These are phyloP conservation scores for Oropetium thomaeum DNA, from an alignment of 176 grass and related monocot species.

Conservation along the genomic window DNA sequence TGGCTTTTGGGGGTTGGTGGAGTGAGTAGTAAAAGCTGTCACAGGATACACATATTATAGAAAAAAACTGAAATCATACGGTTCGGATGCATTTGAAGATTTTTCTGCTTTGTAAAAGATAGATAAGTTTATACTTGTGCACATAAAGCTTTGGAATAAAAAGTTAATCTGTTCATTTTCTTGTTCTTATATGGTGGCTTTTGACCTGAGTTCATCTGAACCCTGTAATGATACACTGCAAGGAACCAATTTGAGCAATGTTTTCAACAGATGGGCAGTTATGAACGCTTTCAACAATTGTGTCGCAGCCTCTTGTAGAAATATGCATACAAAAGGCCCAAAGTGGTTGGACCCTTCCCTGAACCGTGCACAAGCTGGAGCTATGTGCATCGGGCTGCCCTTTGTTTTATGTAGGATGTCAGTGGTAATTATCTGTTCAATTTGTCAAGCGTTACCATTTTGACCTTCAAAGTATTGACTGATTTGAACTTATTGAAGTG, in stretches of 20 bases:
- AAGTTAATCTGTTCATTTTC: neutral
- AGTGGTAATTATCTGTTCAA: slow-evolving; percentile 4
- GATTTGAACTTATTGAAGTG: neutral
- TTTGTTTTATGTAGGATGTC: neutral
- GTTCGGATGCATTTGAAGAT: neutral
- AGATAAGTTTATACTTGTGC: neutral
- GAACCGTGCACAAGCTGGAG: too few relatives aligned
- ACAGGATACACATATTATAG: too few relatives aligned
- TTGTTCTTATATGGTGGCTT: neutral
- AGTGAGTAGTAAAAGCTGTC: too few relatives aligned
- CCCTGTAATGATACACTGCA: neutral
- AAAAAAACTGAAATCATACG: neutral
- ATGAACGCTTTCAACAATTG: too few relatives aligned
- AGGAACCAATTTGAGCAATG: slow-evolving; percentile 9
- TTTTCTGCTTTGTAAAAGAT: neutral
- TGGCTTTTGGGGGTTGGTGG: too few relatives aligned
- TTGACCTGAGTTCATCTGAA: neutral
- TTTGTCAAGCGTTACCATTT: neutral
- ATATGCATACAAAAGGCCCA: too few relatives aligned
- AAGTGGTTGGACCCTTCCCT: too few relatives aligned
- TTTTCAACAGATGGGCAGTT: neutral
- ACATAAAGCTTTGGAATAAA: neutral
- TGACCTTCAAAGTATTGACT: neutral
- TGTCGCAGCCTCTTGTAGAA: too few relatives aligned
- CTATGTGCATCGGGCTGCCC: too few relatives aligned